These are phyloP conservation scores for Curvularia lunata DNA, from an alignment of 2,329 filamentous ascomycete species.

Conservation along the genomic window DNA sequence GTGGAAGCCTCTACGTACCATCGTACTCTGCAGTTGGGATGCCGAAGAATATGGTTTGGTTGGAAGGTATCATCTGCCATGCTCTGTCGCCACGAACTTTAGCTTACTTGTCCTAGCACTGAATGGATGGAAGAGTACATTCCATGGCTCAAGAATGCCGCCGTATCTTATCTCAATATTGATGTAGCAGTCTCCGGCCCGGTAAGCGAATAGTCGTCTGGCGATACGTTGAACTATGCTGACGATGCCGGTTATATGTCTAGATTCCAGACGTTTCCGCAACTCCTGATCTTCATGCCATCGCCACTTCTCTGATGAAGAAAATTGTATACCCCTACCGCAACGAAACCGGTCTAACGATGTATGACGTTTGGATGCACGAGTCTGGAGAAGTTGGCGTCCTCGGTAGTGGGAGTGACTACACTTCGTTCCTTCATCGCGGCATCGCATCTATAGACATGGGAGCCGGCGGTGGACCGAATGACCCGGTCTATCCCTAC, in stretches of 20 bases:
- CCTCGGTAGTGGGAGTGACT: constrained; percentile 56
- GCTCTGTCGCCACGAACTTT: no score
- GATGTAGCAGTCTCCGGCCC: constrained; percentile 52
- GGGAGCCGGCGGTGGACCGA: constrained; percentile 47
- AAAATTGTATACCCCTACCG: constrained; percentile 52
- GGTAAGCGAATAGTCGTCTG: not conserved
- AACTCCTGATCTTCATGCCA: constrained; percentile 51
- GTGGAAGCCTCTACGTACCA: constrained; percentile 60
- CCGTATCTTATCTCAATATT: constrained; percentile 59
- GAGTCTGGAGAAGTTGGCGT: constrained; percentile 50
- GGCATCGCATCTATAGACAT: constrained; percentile 54
- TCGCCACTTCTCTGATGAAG: constrained; percentile 48
- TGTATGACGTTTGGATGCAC: constrained; percentile 55
- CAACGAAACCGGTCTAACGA: constrained; percentile 47
- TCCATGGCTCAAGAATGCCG: constrained; percentile 54
- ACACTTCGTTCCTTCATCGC: constrained; percentile 55
- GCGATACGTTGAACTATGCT: not conserved
- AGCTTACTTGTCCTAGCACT: constrained; percentile 41
- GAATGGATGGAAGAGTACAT: constrained; percentile 60
- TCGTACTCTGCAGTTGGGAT: constrained; percentile 55
- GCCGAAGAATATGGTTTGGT: constrained; percentile 51
- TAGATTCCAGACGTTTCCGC: constrained; percentile 47
- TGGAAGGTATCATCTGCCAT: constrained; percentile 32
- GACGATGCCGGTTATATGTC: constrained; percentile 44
- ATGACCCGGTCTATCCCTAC: constrained; percentile 56